Conservation (phyloP, 495 filamentous ascomycete species). For the Hypoxylon lienhwacheense region DNA sequence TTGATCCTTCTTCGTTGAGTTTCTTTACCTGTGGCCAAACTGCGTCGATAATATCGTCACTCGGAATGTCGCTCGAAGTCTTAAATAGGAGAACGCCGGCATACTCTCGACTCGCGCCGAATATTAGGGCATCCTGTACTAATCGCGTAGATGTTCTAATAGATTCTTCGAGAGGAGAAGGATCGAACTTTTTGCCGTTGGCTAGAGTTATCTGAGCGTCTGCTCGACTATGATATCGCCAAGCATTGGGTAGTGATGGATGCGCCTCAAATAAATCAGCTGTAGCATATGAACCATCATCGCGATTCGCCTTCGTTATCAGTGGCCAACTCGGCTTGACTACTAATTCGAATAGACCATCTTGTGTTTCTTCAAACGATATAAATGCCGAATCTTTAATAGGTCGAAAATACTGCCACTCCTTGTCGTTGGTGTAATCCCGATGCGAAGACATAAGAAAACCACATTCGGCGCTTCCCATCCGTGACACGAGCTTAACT, state of each 20-base stretch:
- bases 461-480: slow-evolving; percentile 62
- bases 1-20: slow-evolving; percentile 45
- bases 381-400: slow-evolving; percentile 31
- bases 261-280: slow-evolving; percentile 64
- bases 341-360: slow-evolving; percentile 61
- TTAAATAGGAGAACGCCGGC: slow-evolving; percentile 52
- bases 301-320: slow-evolving; percentile 61
- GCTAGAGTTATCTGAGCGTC: slow-evolving; percentile 64
- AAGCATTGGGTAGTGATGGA: slow-evolving; percentile 52
- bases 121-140: slow-evolving; percentile 51
- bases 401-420: slow-evolving; percentile 67
- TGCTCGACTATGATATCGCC: slow-evolving; percentile 61
- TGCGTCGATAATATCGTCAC: slow-evolving; percentile 19
- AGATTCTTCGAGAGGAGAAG: slow-evolving; percentile 59
- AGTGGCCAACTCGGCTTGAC: slow-evolving; percentile 63
- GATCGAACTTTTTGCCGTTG: slow-evolving; percentile 71
- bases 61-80: background rate
- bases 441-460: slow-evolving; percentile 58
- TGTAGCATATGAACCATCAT: slow-evolving; percentile 59
- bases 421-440: slow-evolving; percentile 54
- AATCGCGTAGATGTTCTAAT: slow-evolving; percentile 38
- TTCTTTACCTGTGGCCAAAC: slow-evolving; percentile 45
- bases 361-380: slow-evolving; percentile 57
- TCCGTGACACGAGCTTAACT: slow-evolving; percentile 57
- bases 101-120: slow-evolving; percentile 49